These are phyloP conservation scores for Calophaca sinica DNA, from an alignment of 306 rosid genomes.

Conservation along the genomic window DNA sequence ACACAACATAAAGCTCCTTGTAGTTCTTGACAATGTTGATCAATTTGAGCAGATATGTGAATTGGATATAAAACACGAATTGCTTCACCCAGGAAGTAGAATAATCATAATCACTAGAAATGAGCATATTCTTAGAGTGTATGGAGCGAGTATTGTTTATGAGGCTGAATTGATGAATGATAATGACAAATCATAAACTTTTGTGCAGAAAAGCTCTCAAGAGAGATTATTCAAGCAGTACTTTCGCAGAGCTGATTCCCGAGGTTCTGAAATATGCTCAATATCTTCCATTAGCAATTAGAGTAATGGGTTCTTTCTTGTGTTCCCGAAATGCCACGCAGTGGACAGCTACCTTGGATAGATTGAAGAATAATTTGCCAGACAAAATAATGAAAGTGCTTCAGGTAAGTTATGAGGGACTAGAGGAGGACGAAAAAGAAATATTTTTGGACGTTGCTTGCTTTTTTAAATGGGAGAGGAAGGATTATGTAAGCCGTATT, in stretches of 20 bases:
- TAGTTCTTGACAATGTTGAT: conserved; percentile 17
- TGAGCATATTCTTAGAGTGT: too few relatives aligned
- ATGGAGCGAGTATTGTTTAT: too few relatives aligned
- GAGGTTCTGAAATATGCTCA: conserved; percentile 2
- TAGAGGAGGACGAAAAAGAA: neutral
- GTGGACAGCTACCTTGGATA: conserved; percentile 24
- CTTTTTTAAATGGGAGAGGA: conserved; percentile 8
- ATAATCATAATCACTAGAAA: neutral
- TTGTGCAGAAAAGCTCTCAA: conserved; percentile 12
- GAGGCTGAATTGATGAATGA: too few relatives aligned
- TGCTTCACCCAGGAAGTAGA: neutral
- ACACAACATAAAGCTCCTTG: neutral
- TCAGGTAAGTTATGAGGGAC: neutral
- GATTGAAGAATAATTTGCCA: neutral
- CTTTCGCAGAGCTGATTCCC: neutral
- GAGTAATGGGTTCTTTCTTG: conserved; percentile 15
- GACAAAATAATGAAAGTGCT: neutral
- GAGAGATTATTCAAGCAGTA: neutral
- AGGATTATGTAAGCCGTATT: neutral
- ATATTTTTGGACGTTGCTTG: neutral
- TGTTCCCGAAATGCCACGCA: neutral
- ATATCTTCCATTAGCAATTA: conserved; percentile 8
- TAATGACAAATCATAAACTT: neutral
- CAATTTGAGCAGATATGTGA: neutral
- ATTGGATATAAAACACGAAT: neutral